Conservation (phyloP, 75 land plant species). For the Picea glauca region DNA sequence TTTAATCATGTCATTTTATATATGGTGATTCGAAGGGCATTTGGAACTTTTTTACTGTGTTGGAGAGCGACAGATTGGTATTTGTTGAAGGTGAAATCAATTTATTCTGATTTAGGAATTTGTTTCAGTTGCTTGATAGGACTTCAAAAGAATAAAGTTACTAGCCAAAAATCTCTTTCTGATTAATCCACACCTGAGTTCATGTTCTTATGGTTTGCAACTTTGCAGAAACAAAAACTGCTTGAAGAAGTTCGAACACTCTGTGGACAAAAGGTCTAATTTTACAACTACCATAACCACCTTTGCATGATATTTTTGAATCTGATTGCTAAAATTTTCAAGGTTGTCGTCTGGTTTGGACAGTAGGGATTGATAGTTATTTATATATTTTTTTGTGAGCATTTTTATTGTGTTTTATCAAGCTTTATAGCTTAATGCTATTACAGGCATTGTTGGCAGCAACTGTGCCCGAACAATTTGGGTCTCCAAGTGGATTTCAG, state of each 20-base stretch:
- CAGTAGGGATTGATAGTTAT: not conserved
- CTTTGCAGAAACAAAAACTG: constrained; percentile 2
- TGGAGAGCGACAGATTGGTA: no score
- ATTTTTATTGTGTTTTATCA: not conserved
- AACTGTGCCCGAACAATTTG: not conserved
- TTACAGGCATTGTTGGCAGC: constrained; percentile 4
- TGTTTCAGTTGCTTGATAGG: not conserved
- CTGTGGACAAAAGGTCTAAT: not conserved
- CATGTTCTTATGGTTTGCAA: not conserved
- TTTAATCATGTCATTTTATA: not conserved
- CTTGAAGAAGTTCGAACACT: not conserved
- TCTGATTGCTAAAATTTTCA: not conserved
- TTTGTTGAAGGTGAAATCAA: not conserved
- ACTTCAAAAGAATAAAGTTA: not conserved
- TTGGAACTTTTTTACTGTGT: no score
- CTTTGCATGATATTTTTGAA: not conserved
- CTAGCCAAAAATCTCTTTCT: not conserved
- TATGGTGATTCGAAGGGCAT: not conserved
- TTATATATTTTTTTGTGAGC: not conserved
- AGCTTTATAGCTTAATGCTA: not conserved
- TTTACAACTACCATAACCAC: not conserved
- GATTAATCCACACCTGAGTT: not conserved
- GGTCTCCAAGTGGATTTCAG: not conserved
- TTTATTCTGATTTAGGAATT: not conserved
- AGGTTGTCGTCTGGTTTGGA: not conserved